Base-by-base conservation (phyloP, 208 protist species). In the Histomonas meleagridis region DNA sequence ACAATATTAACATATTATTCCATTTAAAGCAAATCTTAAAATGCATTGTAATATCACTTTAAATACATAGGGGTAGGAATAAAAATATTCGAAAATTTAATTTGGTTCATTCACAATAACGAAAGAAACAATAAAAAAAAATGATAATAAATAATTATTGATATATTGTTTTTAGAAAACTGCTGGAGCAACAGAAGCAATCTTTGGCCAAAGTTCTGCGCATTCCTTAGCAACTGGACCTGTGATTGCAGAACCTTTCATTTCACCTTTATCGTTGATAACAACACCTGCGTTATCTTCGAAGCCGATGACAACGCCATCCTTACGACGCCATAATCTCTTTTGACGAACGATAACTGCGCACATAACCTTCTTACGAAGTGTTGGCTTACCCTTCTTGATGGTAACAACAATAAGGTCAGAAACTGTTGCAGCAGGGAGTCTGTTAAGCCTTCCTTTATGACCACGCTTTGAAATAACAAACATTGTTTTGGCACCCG, bases 211-310 rank as follows among this genome's bases (percentile, higher is more conserved):
- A 72, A 99, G 95, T 92, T 99, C 98, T 57, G 98, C 98, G 95
- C 96, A 98, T 95, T 99, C 98, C 96, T 99, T 99, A 91, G 97
- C 97, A 76, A 99, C 97, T 92, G 98, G 98, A 48, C 98, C 98
- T 81, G 97, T 97, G 95, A 99, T 98, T 92, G 97, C 97, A 53
- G 98, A 99, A 91, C 98, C 94, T 96, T 99, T 99, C 96, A 99
- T 98, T 94, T 99, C 98, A 94, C 98, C 98, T 96, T 99, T 99
- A 91, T 96, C 96, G 96, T 99, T 99, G 72, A 99, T 98, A 92
- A 99, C 99, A 57, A 99, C 98, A 93, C 98, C 98, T 72, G 98
- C 98, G 94, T 99, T 99, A 95, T 99, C 98, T 96, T 99, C 98
- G 91, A 99, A 99, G 95, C 99, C 99, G 93, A 99, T 96, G 93